phyloP scores from a whole-genome alignment of 1,284 basidiomycete genomes.

The Wallemia hederae region DNA sequence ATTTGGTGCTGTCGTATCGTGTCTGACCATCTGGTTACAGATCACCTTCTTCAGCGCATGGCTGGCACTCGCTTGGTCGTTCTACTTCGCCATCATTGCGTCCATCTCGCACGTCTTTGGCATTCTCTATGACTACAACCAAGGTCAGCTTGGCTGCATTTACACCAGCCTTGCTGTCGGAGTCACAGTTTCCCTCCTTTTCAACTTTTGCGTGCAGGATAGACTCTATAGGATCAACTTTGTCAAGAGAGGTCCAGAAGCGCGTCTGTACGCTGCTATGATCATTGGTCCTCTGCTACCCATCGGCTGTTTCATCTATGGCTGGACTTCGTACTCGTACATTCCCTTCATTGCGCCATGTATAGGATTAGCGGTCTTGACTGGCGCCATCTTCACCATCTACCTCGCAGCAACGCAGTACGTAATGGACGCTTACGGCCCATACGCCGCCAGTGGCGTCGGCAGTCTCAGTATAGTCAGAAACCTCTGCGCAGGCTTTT shows the following conservation, averaged over 20 bases:
- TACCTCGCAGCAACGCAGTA: constrained; percentile 11
- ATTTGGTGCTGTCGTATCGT: no score
- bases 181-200: neutral
- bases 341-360: constrained; percentile 9
- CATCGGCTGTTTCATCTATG: constrained; percentile 8
- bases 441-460: constrained; percentile 12
- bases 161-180: neutral
- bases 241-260: constrained; percentile 9
- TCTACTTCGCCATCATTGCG: neutral
- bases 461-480: neutral
- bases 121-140: neutral
- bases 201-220: constrained; percentile 3
- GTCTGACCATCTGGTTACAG: no score
- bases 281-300: constrained; percentile 9
- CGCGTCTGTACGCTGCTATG: constrained; percentile 9
- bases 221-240: constrained; percentile 8
- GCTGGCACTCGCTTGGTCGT: neutral
- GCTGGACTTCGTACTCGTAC: constrained; percentile 5
- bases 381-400: constrained; percentile 10
- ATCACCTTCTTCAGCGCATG: neutral
- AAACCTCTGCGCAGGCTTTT: neutral
- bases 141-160: neutral
- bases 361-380: constrained; percentile 12
- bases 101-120: neutral
- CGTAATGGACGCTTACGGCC: constrained; percentile 10